Percentiles rank a stretch among this genome's conserved stretches.
Evolutionary conservation across 179 eudicot genomes (phyloP).

Genomic region (Gypsophila paniculata): DNA sequence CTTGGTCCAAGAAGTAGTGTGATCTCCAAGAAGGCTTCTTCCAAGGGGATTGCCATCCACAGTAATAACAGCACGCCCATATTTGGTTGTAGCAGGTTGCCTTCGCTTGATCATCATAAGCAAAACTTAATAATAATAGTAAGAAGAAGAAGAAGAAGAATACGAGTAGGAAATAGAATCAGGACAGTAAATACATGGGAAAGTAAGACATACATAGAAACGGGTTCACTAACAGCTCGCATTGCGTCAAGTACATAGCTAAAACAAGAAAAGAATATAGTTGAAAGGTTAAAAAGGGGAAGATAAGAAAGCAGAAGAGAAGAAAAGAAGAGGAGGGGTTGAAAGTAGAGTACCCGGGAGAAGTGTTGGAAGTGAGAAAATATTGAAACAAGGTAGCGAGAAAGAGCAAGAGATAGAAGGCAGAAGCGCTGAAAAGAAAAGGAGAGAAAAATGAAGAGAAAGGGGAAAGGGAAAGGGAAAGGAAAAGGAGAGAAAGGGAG

Average conservation of each 20-base stretch:
- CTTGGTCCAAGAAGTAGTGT: slow-evolving; percentile 63
- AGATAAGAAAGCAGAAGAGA: neutral
- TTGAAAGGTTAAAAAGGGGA: neutral
- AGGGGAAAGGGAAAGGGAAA: neutral
- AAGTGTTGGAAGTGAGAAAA: slow-evolving; percentile 73
- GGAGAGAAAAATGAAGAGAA: neutral
- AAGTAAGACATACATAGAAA: slow-evolving; percentile 59
- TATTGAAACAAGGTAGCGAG: slow-evolving; percentile 76
- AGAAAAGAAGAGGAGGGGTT: neutral
- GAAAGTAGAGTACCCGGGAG: slow-evolving; percentile 63
- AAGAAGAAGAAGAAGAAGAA: neutral
- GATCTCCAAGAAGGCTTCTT: slow-evolving; percentile 43
- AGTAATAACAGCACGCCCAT: slow-evolving; percentile 42
- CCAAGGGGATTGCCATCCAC: slow-evolving; percentile 47
- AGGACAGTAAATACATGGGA: neutral
- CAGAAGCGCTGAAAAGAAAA: slow-evolving; percentile 43
- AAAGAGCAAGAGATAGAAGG: slow-evolving; percentile 58
- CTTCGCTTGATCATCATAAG: slow-evolving; percentile 77
- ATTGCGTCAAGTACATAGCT: slow-evolving; percentile 89
- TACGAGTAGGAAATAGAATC: too few species aligned
- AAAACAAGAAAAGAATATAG: neutral
- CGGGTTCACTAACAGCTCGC: slow-evolving; percentile 52
- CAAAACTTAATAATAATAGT: slow-evolving; percentile 20
- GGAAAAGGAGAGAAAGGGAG: neutral
- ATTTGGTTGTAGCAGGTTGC: slow-evolving; percentile 80